A percentile compares a stretch with the other conserved stretches of the same genome.
phyloP scores from a whole-genome alignment of 768 basidiomycete genomes.

The Pleurotus djamor region DNA sequence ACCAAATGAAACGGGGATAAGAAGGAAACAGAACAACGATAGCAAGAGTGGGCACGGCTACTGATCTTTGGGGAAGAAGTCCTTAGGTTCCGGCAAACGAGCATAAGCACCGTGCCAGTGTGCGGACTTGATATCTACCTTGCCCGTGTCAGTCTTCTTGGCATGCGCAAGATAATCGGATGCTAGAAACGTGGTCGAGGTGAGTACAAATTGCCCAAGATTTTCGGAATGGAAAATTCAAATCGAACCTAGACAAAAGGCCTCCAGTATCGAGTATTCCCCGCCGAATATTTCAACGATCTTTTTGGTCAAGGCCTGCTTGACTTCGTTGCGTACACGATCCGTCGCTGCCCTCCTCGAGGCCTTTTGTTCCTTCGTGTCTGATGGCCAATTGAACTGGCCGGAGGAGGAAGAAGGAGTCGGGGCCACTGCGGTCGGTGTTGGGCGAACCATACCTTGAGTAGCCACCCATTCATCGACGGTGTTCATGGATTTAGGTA shows the following conservation, averaged over 20 bases:
- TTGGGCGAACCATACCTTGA: background rate
- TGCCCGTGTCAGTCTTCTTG: background rate
- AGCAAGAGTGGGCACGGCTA: background rate
- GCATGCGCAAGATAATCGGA: background rate
- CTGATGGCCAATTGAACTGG: too few species aligned
- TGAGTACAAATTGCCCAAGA: background rate
- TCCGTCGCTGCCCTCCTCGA: too few species aligned
- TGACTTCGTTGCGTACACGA: too few species aligned
- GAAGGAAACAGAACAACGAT: too few species aligned
- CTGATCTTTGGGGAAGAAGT: background rate
- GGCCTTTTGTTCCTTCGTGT: too few species aligned
- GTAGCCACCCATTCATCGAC: background rate
- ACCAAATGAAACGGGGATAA: too few species aligned
- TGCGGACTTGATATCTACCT: background rate
- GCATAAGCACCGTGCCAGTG: background rate
- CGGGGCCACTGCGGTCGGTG: too few species aligned
- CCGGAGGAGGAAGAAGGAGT: too few species aligned
- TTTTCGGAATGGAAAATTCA: too few species aligned
- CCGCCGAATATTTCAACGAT: too few species aligned
- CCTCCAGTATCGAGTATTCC: background rate
- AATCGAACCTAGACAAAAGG: background rate
- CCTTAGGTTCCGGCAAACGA: background rate
- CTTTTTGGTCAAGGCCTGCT: too few species aligned
- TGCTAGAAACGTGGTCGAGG: background rate
- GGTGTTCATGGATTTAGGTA: background rate